Conservation (phyloP, 345 rosid species). For the Boechera stricta region DNA sequence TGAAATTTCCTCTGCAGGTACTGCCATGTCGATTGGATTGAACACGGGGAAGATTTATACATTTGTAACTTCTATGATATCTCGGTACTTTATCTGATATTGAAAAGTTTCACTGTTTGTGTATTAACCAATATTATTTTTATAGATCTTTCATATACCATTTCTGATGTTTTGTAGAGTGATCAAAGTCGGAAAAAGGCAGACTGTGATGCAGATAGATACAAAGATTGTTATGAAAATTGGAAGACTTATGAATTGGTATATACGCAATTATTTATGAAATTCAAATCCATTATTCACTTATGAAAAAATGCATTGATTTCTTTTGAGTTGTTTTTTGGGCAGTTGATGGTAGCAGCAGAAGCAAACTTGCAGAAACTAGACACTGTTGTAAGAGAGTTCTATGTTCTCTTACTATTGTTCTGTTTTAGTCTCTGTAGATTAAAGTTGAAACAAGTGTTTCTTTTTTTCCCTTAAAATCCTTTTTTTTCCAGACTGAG, state of each 20-base stretch:
- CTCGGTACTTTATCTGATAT: slow-evolving; percentile 16
- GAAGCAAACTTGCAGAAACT: slow-evolving; percentile 5
- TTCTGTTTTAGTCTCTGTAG: slow-evolving; percentile 9
- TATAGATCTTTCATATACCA: background rate
- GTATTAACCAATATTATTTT: background rate
- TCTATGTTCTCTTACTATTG: slow-evolving; percentile 26
- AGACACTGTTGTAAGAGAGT: slow-evolving; percentile 26
- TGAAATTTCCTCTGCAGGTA: slow-evolving; percentile 9
- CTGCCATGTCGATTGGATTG: slow-evolving; percentile 29
- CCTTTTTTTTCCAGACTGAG: slow-evolving; percentile 42
- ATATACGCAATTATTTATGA: slow-evolving; percentile 14
- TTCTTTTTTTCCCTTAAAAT: background rate
- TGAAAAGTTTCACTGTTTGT: background rate
- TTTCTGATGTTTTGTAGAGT: slow-evolving; percentile 34
- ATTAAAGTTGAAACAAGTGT: background rate
- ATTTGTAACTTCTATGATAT: slow-evolving; percentile 3
- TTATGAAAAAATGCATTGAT: slow-evolving; percentile 2
- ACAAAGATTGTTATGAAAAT: slow-evolving; percentile 11
- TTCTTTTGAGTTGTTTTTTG: slow-evolving; percentile 12
- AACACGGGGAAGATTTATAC: slow-evolving; percentile 18
- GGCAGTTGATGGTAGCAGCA: slow-evolving; percentile 28
- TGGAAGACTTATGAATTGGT: slow-evolving; percentile 36
- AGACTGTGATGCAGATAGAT: slow-evolving; percentile 20
- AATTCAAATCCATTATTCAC: background rate
- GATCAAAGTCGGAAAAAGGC: background rate